Evolutionary conservation across 352 stramenopile genomes (phyloP).

Genomic region (Pelagophyceae sp.): DNA sequence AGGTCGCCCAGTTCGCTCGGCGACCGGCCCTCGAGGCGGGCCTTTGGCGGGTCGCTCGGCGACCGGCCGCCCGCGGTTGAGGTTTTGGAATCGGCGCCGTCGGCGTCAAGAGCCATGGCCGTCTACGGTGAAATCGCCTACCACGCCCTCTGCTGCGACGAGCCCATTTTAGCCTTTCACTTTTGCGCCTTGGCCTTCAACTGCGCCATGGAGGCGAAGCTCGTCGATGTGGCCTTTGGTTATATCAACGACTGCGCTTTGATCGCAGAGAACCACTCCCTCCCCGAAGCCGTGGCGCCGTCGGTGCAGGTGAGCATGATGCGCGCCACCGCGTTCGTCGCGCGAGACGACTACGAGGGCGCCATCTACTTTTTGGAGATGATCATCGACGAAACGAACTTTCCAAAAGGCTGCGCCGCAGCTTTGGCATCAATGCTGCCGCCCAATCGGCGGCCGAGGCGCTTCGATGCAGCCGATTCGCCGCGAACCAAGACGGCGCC

Average conservation of each 20-base stretch:
- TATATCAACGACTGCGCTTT: neutral
- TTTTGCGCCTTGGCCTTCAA: neutral
- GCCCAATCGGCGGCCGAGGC: too few species aligned
- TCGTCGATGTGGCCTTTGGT: neutral
- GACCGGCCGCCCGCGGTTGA: too few species aligned
- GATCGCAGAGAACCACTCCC: neutral
- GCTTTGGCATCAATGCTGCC: too few species aligned
- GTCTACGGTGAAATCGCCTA: neutral
- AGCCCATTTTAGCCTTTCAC: neutral
- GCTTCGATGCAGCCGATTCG: neutral
- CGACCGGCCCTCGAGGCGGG: too few species aligned
- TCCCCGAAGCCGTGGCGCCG: neutral
- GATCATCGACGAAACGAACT: neutral
- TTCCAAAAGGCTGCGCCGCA: neutral
- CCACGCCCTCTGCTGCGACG: conserved; percentile 11
- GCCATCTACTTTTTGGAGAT: neutral
- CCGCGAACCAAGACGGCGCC: neutral
- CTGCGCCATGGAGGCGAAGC: neutral
- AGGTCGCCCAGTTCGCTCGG: too few species aligned
- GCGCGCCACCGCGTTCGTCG: neutral
- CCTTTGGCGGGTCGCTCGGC: too few species aligned
- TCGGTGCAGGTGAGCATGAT: neutral
- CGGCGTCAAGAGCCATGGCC: neutral
- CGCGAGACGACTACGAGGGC: neutral
- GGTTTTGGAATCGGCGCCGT: too few species aligned